phyloP scores from a whole-genome alignment of 495 filamentous ascomycete genomes.

The Elaphomyces granulatus region DNA sequence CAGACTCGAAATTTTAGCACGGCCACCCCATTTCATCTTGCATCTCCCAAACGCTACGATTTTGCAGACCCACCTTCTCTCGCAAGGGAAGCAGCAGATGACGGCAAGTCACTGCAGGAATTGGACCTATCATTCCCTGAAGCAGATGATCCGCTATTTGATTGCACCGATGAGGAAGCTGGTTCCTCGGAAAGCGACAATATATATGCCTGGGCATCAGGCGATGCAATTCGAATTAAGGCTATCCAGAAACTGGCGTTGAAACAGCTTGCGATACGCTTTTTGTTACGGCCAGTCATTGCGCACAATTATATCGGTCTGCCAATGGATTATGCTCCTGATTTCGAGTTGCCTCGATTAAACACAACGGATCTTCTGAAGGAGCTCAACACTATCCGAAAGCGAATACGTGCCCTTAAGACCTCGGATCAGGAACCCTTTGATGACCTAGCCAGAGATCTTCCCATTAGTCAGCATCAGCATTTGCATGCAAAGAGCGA shows the following conservation, averaged over 20 bases:
- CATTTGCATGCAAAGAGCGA: constrained; percentile 7
- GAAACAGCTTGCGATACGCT: constrained; percentile 29
- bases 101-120: constrained; percentile 1
- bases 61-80: constrained; percentile 1
- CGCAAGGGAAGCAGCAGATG: background rate
- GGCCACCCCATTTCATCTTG: background rate
- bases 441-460: constrained; percentile 17
- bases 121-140: constrained; percentile 2
- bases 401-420: constrained; percentile 19
- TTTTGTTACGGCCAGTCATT: constrained; percentile 26
- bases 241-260: constrained; percentile 29
- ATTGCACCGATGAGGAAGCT: constrained; percentile 5
- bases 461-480: constrained; percentile 6
- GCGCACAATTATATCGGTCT: constrained; percentile 28
- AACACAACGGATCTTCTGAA: constrained; percentile 20
- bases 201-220: background rate
- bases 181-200: background rate
- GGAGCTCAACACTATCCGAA: constrained; percentile 20
- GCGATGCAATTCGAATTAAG: constrained; percentile 16
- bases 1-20: constrained; percentile 16
- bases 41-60: background rate
- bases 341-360: constrained; percentile 16
- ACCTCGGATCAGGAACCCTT: constrained; percentile 9
- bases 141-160: constrained; percentile 2
- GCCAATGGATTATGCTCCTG: constrained; percentile 20